Evolutionary conservation across 2,329 filamentous ascomycete species (phyloP).

Genomic region (Fusarium chlamydosporum): DNA sequence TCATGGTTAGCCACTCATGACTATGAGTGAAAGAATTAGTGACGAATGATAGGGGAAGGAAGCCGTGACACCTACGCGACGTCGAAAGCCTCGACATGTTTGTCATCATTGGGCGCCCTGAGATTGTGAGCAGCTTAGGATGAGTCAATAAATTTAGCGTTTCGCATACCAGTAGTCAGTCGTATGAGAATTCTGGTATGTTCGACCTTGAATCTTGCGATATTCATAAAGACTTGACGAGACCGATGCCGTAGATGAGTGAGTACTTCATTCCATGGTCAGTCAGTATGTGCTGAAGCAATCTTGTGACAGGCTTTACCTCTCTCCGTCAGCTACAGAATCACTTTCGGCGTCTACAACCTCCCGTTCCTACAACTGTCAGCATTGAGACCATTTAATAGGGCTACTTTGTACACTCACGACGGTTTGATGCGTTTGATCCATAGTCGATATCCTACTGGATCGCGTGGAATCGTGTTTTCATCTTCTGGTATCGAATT

Average conservation of each 20-base stretch:
- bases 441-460: no score
- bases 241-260: slow-evolving; percentile 28
- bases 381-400: neutral
- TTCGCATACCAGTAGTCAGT: slow-evolving; percentile 33
- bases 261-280: neutral
- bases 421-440: no score
- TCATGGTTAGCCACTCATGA: slow-evolving; percentile 40
- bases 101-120: slow-evolving; percentile 38
- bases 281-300: neutral
- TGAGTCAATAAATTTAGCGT: fast-evolving
- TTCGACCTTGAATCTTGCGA: slow-evolving; percentile 34
- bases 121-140: neutral
- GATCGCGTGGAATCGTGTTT: no score
- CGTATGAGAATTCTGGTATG: slow-evolving; percentile 30
- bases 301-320: neutral
- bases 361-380: slow-evolving; percentile 2
- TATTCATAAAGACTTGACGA: slow-evolving; percentile 32
- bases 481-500: no score
- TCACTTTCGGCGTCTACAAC: neutral
- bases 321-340: slow-evolving; percentile 11
- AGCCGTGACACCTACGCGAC: slow-evolving; percentile 12
- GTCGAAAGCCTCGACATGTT: slow-evolving; percentile 38
- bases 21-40: neutral
- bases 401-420: no score
- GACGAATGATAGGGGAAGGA: no score